Percentiles rank a stretch among this genome's conserved stretches.
phyloP scores from a whole-genome alignment of 768 basidiomycete species.

The Podaxis sp. region DNA sequence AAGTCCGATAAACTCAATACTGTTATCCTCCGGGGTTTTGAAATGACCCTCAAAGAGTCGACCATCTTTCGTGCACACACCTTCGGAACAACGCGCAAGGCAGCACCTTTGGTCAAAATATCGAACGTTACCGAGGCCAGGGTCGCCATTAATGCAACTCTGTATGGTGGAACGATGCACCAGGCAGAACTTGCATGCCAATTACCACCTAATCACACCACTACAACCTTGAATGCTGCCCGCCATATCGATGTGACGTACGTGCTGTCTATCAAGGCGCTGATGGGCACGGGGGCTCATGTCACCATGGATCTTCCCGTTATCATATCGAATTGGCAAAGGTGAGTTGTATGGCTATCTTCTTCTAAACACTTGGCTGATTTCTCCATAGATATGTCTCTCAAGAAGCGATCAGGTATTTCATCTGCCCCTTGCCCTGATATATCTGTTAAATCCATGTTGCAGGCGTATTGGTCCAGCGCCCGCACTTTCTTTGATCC shows the following conservation, averaged over 20 bases:
- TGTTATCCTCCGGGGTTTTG: constrained; percentile 79
- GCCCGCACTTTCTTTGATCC: constrained; percentile 44
- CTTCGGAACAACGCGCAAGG: constrained; percentile 54
- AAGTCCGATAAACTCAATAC: constrained; percentile 69
- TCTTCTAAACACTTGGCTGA: constrained; percentile 5
- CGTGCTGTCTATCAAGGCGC: constrained; percentile 71
- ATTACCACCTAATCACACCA: constrained; percentile 72
- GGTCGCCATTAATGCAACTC: constrained; percentile 65
- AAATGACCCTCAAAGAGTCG: constrained; percentile 76
- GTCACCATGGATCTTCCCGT: constrained; percentile 75
- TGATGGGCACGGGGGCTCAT: constrained; percentile 66
- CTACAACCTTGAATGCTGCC: constrained; percentile 79
- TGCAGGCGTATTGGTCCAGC: constrained; percentile 48
- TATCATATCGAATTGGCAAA: constrained; percentile 84
- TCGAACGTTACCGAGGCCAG: constrained; percentile 68
- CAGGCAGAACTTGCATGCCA: constrained; percentile 71
- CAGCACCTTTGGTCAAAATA: constrained; percentile 54
- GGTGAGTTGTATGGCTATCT: constrained; percentile 42
- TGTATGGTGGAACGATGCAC: constrained; percentile 72
- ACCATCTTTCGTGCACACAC: constrained; percentile 71
- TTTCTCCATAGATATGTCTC: constrained; percentile 60
- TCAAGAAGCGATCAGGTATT: constrained; percentile 61
- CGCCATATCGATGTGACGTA: constrained; percentile 87
- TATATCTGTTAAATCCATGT: not conserved
- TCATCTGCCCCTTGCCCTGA: constrained; percentile 26